Evolutionary conservation across 2,329 filamentous ascomycete species (phyloP), one percentile per base, ranked within the genome.

Genomic region (Fusarium caatingaense): DNA sequence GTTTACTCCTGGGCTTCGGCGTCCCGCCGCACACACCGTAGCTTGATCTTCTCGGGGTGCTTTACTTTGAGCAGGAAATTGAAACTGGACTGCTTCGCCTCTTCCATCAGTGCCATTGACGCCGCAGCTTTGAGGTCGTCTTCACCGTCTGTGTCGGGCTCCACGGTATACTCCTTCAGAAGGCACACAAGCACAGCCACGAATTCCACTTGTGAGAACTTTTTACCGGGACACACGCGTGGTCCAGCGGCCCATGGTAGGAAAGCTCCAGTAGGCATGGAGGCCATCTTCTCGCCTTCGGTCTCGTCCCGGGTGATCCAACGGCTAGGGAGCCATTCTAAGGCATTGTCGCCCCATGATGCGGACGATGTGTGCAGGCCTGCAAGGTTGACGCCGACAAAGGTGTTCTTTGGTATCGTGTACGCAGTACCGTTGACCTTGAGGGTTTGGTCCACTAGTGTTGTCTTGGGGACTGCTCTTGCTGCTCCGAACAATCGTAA

Each of bases 121-220:
- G 69, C 69, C 32, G 49, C 58, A 44, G 48, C 53, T 18, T 63
- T 68, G 61, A 60, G 53, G 20, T 40, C 66, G 15, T 53, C 68
- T 16, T 42, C 46, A 18, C 58, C 68, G 10, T 47, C 50, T n/a
- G 49, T 53, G 10, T 71, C 60, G 4, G 69, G 69, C 59, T 72
- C 69, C 55, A 72, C 68, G 20, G 25, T 55, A 32, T 70, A 71
- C 7, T 56, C 59, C 49, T 68, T 68, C 16, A 71, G 37, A 10
- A 74, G 51, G 6, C 62, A 60, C 10, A 69, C 68, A 53, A 74
- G 48, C 27, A 69, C 67, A 16, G 71, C 72, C 25, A 74, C 72
- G 30, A 74, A 74, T 23, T 74, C 72, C 7, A 73, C 72, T 25
- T 74, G 72, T 1, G 72, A 74, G 42, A 74, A 74, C 60, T 73